A percentile compares a stretch with the other conserved stretches of the same genome.
Conservation (phyloP, 129 eudicot species). For the Artemisia argyi region DNA sequence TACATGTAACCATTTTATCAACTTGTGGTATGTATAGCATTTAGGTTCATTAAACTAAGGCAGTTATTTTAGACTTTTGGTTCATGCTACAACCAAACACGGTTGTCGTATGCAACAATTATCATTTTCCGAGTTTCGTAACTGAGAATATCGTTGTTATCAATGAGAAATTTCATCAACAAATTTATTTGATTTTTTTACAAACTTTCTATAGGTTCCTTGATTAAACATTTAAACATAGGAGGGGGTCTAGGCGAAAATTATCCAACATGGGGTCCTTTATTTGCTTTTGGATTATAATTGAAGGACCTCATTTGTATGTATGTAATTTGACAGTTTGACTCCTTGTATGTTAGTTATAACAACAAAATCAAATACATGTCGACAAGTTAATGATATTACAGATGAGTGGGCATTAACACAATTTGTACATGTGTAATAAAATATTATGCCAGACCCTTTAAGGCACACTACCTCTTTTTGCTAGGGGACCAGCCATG, state of each 20-base stretch:
- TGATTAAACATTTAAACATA: neutral
- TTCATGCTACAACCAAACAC: too few relatives aligned
- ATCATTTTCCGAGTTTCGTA: too few relatives aligned
- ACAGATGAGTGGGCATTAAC: slow-evolving; percentile 12
- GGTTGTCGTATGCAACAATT: too few relatives aligned
- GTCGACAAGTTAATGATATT: neutral
- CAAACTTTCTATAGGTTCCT: neutral
- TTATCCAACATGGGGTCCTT: slow-evolving; percentile 2
- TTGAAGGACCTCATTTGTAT: neutral
- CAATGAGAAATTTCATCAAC: too few relatives aligned
- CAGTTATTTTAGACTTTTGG: too few relatives aligned
- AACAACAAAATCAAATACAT: slow-evolving; percentile 9
- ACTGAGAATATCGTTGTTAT: too few relatives aligned
- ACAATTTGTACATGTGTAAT: neutral
- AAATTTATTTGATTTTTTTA: too few relatives aligned
- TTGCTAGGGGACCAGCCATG: neutral
- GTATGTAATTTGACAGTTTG: neutral
- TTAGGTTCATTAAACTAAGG: too few relatives aligned
- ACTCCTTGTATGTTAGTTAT: slow-evolving; percentile 13
- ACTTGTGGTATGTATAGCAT: too few relatives aligned
- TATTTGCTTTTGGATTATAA: neutral
- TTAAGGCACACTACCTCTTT: neutral
- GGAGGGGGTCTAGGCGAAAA: neutral
- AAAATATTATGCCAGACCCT: slow-evolving; percentile 6
- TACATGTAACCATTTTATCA: neutral